Conservation (phyloP, 2,329 filamentous ascomycete genomes). For the Aureobasidium lini region DNA sequence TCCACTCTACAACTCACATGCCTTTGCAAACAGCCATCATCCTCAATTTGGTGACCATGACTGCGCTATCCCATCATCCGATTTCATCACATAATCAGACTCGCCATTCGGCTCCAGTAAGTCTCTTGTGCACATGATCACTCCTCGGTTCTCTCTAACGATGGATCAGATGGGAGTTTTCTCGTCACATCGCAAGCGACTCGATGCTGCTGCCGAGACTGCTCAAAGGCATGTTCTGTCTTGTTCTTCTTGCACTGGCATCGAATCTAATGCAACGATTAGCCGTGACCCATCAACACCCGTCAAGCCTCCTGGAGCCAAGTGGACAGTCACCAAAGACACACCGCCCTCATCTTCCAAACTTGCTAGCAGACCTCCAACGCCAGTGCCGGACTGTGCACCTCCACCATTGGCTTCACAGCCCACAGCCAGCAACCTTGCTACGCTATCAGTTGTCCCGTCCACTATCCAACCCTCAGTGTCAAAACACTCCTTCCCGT, state of each 20-base stretch:
- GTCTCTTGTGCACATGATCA: neutral
- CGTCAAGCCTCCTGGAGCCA: neutral
- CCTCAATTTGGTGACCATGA: neutral
- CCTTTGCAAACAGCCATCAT: constrained; percentile 3
- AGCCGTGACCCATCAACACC: constrained; percentile 1
- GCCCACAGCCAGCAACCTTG: neutral
- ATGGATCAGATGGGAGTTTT: neutral
- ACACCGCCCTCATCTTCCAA: constrained; percentile 12
- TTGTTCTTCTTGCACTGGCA: neutral
- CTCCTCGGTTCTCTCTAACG: neutral
- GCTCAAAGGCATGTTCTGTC: neutral
- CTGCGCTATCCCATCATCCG: neutral
- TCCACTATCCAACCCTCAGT: neutral
- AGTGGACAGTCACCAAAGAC: constrained; percentile 1
- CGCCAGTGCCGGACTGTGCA: constrained; percentile 3
- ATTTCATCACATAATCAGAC: neutral
- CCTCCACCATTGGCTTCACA: neutral
- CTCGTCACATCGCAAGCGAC: neutral
- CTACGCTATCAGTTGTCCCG: neutral
- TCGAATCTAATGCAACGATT: neutral
- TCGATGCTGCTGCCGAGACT: neutral
- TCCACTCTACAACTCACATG: neutral
- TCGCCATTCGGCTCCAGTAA: constrained; percentile 2
- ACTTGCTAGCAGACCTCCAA: constrained; percentile 4
- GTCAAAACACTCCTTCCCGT: neutral